Conservation (phyloP, 2,329 filamentous ascomycete species). For the Botryotinia convoluta region DNA sequence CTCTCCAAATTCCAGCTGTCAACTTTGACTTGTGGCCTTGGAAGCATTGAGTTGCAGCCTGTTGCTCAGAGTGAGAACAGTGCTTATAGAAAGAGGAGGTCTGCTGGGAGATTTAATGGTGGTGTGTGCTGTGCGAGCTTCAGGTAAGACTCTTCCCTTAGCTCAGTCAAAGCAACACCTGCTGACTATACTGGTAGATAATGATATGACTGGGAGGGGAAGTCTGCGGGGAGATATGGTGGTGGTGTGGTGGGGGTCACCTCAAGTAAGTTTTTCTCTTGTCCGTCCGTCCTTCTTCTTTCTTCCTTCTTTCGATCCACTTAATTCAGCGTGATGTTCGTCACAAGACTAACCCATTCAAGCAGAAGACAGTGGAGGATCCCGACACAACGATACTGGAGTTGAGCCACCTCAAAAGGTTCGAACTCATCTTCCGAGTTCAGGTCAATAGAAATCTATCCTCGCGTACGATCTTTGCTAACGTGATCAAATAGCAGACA, state of each 20-base stretch:
- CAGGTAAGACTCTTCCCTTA: background rate
- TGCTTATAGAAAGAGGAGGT: background rate
- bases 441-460: no score
- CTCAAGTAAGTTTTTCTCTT: background rate
- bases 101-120: background rate
- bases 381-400: background rate
- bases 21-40: accelerated
- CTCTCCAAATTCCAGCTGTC: background rate
- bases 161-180: background rate
- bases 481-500: background rate
- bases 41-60: background rate
- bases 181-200: background rate
- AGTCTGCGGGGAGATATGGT: background rate
- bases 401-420: background rate
- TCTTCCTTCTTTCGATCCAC: background rate
- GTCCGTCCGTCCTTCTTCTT: background rate
- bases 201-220: background rate
- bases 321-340: background rate
- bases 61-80: background rate
- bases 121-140: background rate
- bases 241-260: background rate
- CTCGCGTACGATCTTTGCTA: background rate
- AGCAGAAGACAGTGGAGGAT: background rate
- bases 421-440: no score
- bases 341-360: background rate